phyloP scores from a whole-genome alignment of 2,329 filamentous ascomycete genomes.

The Amylocarpus encephaloides region DNA sequence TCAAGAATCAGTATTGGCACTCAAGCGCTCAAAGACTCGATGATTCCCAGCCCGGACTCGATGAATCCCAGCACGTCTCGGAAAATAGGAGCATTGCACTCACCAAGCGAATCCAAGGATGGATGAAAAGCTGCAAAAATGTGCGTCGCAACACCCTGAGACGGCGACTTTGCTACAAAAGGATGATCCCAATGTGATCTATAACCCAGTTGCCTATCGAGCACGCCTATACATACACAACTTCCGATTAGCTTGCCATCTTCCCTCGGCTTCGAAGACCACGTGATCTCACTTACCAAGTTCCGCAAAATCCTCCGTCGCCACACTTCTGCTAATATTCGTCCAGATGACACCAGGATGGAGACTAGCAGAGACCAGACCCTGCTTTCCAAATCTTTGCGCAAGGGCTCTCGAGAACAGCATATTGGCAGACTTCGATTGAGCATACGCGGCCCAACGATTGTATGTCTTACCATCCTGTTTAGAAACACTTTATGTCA shows the following conservation, averaged over 20 bases:
- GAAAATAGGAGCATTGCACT: not conserved
- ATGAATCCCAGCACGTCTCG: too few relatives aligned
- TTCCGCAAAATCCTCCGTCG: constrained; percentile 1
- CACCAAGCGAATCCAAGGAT: not conserved
- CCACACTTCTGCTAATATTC: not conserved
- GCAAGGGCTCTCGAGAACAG: not conserved
- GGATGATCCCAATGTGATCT: not conserved
- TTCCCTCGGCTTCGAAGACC: not conserved
- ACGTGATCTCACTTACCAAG: not conserved
- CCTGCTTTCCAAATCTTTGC: not conserved
- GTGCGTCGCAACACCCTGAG: constrained; percentile 3
- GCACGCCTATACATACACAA: not conserved
- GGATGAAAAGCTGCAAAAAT: constrained; percentile 7
- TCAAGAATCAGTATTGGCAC: not conserved
- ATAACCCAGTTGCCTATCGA: constrained; percentile 1
- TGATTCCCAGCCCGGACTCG: too few relatives aligned
- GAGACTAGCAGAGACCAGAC: not conserved
- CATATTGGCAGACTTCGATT: not conserved
- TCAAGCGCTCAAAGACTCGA: not conserved
- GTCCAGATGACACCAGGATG: not conserved
- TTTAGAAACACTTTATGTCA: not conserved
- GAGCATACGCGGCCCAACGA: not conserved
- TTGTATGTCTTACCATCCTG: constrained; percentile 1
- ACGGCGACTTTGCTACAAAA: not conserved
- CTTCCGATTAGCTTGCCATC: not conserved